A percentile compares a stretch with the other conserved stretches of the same genome.
Evolutionary conservation across 1,284 basidiomycete species (phyloP).

Genomic region (Leccinum colubrinum): DNA sequence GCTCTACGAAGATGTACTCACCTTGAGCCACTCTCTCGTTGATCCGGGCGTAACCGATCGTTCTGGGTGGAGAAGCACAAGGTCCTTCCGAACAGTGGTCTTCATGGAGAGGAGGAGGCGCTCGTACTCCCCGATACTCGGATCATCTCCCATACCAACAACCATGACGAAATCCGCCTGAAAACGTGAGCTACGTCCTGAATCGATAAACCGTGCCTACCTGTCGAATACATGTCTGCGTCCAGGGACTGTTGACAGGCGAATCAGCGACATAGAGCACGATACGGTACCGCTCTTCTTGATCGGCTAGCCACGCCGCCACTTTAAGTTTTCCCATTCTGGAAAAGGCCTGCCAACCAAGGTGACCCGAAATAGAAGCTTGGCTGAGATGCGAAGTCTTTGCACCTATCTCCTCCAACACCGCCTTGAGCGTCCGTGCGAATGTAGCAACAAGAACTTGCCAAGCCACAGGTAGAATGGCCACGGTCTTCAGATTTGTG

Average conservation of each 20-base stretch:
- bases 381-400: conserved; percentile 90
- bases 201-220: conserved; percentile 38
- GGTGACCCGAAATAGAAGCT: conserved; percentile 84
- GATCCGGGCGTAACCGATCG: conserved; percentile 88
- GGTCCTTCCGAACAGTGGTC: conserved; percentile 96
- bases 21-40: conserved; percentile 95
- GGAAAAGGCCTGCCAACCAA: conserved; percentile 91
- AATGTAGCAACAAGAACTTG: conserved; percentile 87
- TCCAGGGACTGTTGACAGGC: conserved; percentile 91
- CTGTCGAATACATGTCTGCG: conserved; percentile 95
- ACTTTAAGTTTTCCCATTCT: conserved; percentile 94
- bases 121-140: conserved; percentile 89
- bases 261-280: conserved; percentile 95
- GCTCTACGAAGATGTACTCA: conserved; percentile 32
- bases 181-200: conserved; percentile 7
- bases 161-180: conserved; percentile 96
- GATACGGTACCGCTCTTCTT: conserved; percentile 88
- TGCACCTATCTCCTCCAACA: conserved; percentile 84
- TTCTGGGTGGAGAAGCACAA: conserved; percentile 92
- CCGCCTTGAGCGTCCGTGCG: conserved; percentile 82
- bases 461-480: conserved; percentile 79
- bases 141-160: conserved; percentile 93
- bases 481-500: conserved; percentile 92
- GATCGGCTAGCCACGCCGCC: conserved; percentile 91
- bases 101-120: conserved; percentile 91